Conservation (phyloP, 371 early-diverging fungal species). For the Syncephalastrum sp. region DNA sequence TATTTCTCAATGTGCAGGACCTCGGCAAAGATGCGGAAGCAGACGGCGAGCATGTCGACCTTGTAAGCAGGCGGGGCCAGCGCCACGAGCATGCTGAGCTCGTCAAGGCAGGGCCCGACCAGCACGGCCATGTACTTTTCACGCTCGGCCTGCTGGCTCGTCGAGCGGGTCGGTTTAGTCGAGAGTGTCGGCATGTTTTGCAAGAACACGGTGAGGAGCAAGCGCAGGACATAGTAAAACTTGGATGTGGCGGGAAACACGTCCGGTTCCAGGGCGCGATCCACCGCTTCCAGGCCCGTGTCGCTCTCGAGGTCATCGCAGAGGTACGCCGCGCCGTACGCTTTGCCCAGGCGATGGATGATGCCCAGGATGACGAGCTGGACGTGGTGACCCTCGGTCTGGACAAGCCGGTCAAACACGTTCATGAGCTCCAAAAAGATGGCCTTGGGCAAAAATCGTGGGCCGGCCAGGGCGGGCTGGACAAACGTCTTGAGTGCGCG, state of each 20-base stretch:
- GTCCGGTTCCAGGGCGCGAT: conserved; percentile 35
- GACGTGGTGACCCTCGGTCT: conserved; percentile 49
- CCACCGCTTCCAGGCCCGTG: conserved; percentile 18
- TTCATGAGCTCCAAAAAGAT: conserved; percentile 63
- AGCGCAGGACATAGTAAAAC: conserved; percentile 45
- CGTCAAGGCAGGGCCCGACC: conserved; percentile 42
- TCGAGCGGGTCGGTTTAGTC: conserved; percentile 22
- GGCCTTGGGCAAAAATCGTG: conserved; percentile 44
- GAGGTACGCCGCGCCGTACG: conserved; percentile 37
- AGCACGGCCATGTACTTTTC: conserved; percentile 23
- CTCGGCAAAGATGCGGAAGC: conserved; percentile 40
- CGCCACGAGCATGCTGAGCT: conserved; percentile 36
- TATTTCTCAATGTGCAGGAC: conserved; percentile 31
- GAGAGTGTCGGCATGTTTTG: conserved; percentile 44
- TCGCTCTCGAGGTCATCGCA: conserved; percentile 42
- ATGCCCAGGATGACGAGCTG: conserved; percentile 50
- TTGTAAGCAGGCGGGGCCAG: conserved; percentile 42
- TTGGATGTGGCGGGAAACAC: conserved; percentile 48
- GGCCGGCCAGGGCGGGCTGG: conserved; percentile 40
- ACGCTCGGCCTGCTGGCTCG: conserved; percentile 5
- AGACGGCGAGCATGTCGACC: conserved; percentile 46
- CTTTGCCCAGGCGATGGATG: conserved; percentile 40
- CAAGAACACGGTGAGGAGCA: conserved; percentile 50
- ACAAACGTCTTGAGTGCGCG: conserved; percentile 42
- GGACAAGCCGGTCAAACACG: conserved; percentile 62